These are phyloP conservation scores for Paraconiothyrium brasiliense DNA, from an alignment of 2,329 filamentous ascomycete genomes.

Conservation along the genomic window DNA sequence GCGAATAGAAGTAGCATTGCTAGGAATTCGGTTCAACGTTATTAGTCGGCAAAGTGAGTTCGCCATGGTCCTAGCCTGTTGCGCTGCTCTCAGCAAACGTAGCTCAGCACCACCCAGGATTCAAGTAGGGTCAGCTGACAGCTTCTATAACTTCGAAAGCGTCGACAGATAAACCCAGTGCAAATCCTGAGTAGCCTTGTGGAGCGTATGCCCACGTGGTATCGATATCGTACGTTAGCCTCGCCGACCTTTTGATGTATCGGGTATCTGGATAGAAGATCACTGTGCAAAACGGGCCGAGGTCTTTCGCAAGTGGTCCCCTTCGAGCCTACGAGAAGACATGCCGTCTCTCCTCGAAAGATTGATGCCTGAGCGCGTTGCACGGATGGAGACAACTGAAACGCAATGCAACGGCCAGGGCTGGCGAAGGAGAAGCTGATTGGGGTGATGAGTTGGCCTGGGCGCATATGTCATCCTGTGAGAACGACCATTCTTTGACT, in stretches of 20 bases:
- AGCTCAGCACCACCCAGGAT: too few species aligned
- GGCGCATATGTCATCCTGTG: slow-evolving; percentile 20
- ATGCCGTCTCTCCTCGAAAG: neutral
- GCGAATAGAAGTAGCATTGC: too few species aligned
- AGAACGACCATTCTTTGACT: slow-evolving; percentile 10
- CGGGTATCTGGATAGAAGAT: neutral
- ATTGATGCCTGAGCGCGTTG: neutral
- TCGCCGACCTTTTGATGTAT: slow-evolving; percentile 3
- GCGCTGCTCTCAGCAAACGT: too few species aligned
- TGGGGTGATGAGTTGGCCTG: slow-evolving; percentile 23
- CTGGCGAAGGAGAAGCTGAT: slow-evolving; percentile 13
- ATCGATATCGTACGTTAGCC: slow-evolving; percentile 4
- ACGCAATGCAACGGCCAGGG: slow-evolving; percentile 10
- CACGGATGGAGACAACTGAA: slow-evolving; percentile 10
- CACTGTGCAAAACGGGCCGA: neutral
- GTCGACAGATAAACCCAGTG: neutral
- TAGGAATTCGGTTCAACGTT: too few species aligned
- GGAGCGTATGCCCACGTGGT: neutral
- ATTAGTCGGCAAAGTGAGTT: too few species aligned
- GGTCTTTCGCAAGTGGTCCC: neutral
- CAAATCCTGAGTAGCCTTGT: neutral
- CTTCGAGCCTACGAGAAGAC: neutral
- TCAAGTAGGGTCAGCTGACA: neutral
- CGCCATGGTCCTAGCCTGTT: too few species aligned
- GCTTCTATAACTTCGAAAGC: neutral